Evolutionary conservation across 2,329 filamentous ascomycete genomes (phyloP).

Genomic region (Amylocarpus encephaloides): DNA sequence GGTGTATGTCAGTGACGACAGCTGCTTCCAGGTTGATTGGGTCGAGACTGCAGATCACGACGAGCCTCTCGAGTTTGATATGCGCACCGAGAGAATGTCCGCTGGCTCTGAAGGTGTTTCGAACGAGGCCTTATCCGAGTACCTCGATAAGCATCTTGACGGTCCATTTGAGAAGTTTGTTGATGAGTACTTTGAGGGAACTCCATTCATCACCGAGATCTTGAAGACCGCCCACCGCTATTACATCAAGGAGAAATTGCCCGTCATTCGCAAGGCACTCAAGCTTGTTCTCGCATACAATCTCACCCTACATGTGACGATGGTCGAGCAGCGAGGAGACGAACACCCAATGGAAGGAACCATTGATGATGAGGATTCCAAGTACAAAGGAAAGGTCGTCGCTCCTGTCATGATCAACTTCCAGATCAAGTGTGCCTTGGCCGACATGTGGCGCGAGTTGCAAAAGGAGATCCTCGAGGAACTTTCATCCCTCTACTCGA

Average conservation of each 20-base stretch:
- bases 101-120: slow-evolving; percentile 86
- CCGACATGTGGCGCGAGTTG: slow-evolving; percentile 95
- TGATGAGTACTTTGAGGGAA: slow-evolving; percentile 93
- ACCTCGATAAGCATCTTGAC: slow-evolving; percentile 92
- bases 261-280: slow-evolving; percentile 88
- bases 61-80: slow-evolving; percentile 73
- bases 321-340: slow-evolving; percentile 82
- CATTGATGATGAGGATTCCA: slow-evolving; percentile 80
- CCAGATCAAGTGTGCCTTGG: slow-evolving; percentile 95
- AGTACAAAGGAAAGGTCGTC: slow-evolving; percentile 82
- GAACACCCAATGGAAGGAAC: slow-evolving; percentile 73
- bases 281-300: slow-evolving; percentile 96
- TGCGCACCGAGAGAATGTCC: slow-evolving; percentile 81
- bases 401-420: slow-evolving; percentile 99
- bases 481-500: slow-evolving; percentile 87
- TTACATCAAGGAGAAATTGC: slow-evolving; percentile 80
- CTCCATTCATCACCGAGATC: slow-evolving; percentile 90
- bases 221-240: slow-evolving; percentile 93
- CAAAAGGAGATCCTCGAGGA: slow-evolving; percentile 96
- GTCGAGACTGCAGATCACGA: slow-evolving; percentile 67
- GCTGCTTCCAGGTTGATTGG: slow-evolving; percentile 92
- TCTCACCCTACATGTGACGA: slow-evolving; percentile 86
- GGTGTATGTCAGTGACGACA: slow-evolving; percentile 85
- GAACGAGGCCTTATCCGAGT: slow-evolving; percentile 74
- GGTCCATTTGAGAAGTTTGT: slow-evolving; percentile 88